Conservation (phyloP, 108 stramenopile species). For the Mediolabrus comicus region DNA sequence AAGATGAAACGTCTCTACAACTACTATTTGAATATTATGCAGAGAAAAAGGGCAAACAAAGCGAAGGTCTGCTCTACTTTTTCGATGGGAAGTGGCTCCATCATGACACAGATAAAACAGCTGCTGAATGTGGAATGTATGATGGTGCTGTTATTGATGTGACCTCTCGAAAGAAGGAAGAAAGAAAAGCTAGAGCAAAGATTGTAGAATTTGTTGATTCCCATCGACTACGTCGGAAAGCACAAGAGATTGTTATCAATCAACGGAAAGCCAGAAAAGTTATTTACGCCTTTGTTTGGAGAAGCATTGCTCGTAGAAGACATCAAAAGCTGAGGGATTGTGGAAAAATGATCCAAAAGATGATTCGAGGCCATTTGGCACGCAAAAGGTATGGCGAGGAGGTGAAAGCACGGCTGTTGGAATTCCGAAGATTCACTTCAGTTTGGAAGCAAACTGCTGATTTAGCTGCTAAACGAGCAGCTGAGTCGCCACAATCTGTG, state of each 20-base stretch:
- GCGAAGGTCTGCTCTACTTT: background rate
- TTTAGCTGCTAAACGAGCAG: background rate
- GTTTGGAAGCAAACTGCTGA: constrained; percentile 11
- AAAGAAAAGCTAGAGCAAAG: background rate
- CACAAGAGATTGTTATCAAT: background rate
- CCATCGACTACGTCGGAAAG: background rate
- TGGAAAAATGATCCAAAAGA: background rate
- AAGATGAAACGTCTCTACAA: background rate
- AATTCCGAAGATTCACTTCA: constrained; percentile 3
- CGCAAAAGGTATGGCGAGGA: background rate
- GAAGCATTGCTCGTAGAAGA: background rate
- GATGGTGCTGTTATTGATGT: constrained; percentile 1
- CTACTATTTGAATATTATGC: background rate
- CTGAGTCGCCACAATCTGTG: background rate
- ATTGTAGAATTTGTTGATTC: background rate
- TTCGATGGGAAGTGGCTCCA: background rate
- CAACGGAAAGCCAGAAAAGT: background rate
- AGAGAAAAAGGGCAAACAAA: background rate
- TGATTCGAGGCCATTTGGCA: constrained; percentile 3
- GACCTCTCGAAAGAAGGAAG: background rate
- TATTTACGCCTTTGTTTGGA: background rate
- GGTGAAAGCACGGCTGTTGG: background rate
- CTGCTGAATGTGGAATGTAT: background rate
- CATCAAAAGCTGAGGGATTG: background rate
- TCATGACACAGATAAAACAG: background rate